phyloP scores from a whole-genome alignment of 2,329 filamentous ascomycete genomes.

The Stagonosporopsis vannaccii region DNA sequence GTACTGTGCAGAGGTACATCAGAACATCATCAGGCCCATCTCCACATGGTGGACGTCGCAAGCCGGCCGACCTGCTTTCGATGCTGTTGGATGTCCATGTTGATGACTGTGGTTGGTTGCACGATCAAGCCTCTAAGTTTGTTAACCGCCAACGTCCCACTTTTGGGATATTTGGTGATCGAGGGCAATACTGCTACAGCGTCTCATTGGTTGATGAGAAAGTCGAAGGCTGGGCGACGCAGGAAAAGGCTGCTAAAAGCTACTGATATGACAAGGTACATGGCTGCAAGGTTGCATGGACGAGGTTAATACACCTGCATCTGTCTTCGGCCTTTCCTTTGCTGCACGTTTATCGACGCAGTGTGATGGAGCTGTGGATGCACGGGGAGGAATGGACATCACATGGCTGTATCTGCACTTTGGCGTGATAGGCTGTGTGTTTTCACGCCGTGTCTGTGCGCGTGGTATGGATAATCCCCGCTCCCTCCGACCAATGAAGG shows the following conservation, averaged over 20 bases:
- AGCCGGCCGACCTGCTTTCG: slow-evolving; percentile 19
- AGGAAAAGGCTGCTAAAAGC: slow-evolving; percentile 45
- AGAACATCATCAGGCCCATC: slow-evolving; percentile 36
- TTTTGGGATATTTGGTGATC: slow-evolving; percentile 41
- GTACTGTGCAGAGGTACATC: slow-evolving; percentile 18
- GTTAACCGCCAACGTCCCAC: slow-evolving; percentile 44
- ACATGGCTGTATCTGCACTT: slow-evolving; percentile 30
- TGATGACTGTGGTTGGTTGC: slow-evolving; percentile 35
- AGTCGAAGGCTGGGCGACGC: slow-evolving; percentile 32
- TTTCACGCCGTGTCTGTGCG: slow-evolving; percentile 38
- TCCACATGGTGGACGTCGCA: slow-evolving; percentile 26
- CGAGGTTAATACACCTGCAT: slow-evolving; percentile 22
- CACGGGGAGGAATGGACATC: slow-evolving; percentile 35
- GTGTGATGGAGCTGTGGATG: slow-evolving; percentile 42
- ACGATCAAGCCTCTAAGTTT: slow-evolving; percentile 37
- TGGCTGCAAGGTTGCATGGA: slow-evolving; percentile 19
- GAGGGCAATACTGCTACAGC: slow-evolving; percentile 6
- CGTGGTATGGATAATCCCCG: slow-evolving; percentile 31
- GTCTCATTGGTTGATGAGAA: slow-evolving; percentile 11
- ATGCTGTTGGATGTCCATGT: slow-evolving; percentile 15
- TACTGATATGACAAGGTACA: slow-evolving; percentile 35
- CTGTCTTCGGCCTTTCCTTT: slow-evolving; percentile 18
- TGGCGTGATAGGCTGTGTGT: slow-evolving; percentile 37
- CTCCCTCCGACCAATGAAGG: slow-evolving; percentile 30
- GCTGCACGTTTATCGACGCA: slow-evolving; percentile 32